phyloP scores from a whole-genome alignment of 2,329 filamentous ascomycete genomes.

The Penicillium sp. region DNA sequence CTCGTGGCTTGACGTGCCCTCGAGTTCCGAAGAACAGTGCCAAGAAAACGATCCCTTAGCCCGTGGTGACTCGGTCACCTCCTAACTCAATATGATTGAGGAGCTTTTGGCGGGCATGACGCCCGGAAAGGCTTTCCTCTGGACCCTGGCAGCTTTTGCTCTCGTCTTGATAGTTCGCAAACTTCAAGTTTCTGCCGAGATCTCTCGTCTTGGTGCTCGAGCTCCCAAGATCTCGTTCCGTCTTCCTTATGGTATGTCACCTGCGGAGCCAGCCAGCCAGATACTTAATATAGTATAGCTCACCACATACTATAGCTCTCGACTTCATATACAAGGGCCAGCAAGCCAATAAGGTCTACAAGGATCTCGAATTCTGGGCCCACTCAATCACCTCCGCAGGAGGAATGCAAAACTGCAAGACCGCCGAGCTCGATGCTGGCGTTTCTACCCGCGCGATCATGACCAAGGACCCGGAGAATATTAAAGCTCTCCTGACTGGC shows the following conservation, averaged over 20 bases:
- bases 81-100: slow-evolving; percentile 52
- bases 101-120: slow-evolving; percentile 52
- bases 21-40: neutral
- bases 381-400: slow-evolving; percentile 50
- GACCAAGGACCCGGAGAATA: slow-evolving; percentile 84
- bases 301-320: slow-evolving; percentile 56
- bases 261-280: neutral
- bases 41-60: neutral
- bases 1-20: neutral
- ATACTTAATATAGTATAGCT: slow-evolving; percentile 4
- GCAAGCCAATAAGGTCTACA: slow-evolving; percentile 55
- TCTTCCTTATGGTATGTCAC: slow-evolving; percentile 41
- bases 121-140: slow-evolving; percentile 43
- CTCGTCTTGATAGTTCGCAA: slow-evolving; percentile 41
- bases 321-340: slow-evolving; percentile 67
- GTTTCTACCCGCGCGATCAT: slow-evolving; percentile 63
- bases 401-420: slow-evolving; percentile 28
- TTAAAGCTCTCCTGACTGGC: slow-evolving; percentile 86
- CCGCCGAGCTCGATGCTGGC: slow-evolving; percentile 35
- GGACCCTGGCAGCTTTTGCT: slow-evolving; percentile 43
- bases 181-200: slow-evolving; percentile 32
- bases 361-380: slow-evolving; percentile 67
- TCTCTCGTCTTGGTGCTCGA: slow-evolving; percentile 39
- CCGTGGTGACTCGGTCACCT: neutral
- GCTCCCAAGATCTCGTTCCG: slow-evolving; percentile 39